Conservation (phyloP, 805 yeast genomes). For the Lipomyces yamadae region DNA sequence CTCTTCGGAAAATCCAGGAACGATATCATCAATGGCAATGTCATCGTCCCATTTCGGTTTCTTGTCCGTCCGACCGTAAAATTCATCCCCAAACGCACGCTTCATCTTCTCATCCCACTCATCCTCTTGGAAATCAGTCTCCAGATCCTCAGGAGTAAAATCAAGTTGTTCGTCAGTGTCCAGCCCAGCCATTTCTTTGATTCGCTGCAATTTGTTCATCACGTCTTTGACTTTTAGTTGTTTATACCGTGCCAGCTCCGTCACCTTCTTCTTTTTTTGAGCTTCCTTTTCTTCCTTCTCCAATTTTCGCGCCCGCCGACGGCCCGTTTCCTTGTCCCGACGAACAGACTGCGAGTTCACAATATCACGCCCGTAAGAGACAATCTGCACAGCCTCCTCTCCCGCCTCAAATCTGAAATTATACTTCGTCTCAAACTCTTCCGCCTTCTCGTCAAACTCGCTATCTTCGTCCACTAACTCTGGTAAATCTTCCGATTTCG, state of each 20-base stretch:
- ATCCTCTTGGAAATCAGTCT: conserved; percentile 81
- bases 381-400: conserved; percentile 77
- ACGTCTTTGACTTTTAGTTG: conserved; percentile 76
- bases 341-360: conserved; percentile 80
- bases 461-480: conserved; percentile 60
- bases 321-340: conserved; percentile 70
- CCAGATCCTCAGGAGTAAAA: conserved; percentile 65
- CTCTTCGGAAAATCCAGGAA: conserved; percentile 51
- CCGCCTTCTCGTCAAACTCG: conserved; percentile 90
- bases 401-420: conserved; percentile 89
- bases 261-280: conserved; percentile 61
- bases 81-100: conserved; percentile 83
- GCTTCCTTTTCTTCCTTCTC: conserved; percentile 59
- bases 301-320: conserved; percentile 82
- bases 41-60: conserved; percentile 74
- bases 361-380: conserved; percentile 84
- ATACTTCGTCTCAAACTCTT: conserved; percentile 86
- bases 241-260: conserved; percentile 70
- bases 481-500: conserved; percentile 33
- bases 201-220: conserved; percentile 67
- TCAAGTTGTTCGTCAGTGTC: conserved; percentile 61
- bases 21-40: conserved; percentile 55
- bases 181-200: conserved; percentile 68
- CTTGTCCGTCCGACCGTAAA: conserved; percentile 57
- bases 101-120: conserved; percentile 91